Conservation (phyloP, 371 early-diverging fungal genomes). For the Parasitella parasitica region DNA sequence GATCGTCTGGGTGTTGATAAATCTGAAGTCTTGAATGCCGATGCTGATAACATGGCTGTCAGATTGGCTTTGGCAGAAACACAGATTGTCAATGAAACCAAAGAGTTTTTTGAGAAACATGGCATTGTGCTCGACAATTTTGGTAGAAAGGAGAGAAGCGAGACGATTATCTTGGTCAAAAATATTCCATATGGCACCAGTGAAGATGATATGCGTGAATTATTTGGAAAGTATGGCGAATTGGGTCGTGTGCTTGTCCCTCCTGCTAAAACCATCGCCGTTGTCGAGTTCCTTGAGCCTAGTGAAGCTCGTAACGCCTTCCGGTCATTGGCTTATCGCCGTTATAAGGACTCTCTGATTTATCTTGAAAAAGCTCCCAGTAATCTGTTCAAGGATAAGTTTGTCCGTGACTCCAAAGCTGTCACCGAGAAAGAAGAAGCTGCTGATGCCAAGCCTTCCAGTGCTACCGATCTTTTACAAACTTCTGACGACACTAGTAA, state of each 20-base stretch:
- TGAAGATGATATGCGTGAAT: constrained; percentile 74
- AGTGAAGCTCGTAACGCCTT: constrained; percentile 93
- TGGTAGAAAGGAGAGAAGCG: constrained; percentile 74
- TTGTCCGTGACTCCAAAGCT: constrained; percentile 38
- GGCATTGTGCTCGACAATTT: constrained; percentile 83
- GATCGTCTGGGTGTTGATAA: constrained; percentile 86
- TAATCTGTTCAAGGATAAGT: constrained; percentile 71
- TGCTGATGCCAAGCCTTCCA: constrained; percentile 25
- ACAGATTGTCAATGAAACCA: constrained; percentile 91
- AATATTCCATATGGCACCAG: constrained; percentile 86
- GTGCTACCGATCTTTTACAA: constrained; percentile 48
- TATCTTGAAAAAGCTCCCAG: constrained; percentile 94
- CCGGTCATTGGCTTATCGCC: constrained; percentile 83
- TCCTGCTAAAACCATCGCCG: constrained; percentile 92
- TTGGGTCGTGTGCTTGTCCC: constrained; percentile 90
- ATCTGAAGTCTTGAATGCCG: constrained; percentile 83
- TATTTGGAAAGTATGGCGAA: constrained; percentile 86
- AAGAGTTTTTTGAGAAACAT: constrained; percentile 83
- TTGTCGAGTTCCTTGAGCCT: constrained; percentile 89
- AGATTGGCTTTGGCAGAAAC: constrained; percentile 96
- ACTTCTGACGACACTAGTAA: constrained; percentile 36
- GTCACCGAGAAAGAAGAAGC: constrained; percentile 26
- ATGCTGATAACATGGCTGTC: constrained; percentile 88
- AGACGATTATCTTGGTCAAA: constrained; percentile 91
- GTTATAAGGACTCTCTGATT: constrained; percentile 86